A percentile compares a stretch with the other conserved stretches of the same genome.
Conservation (phyloP, 2,329 filamentous ascomycete species). For the Intubia oerlemansii region DNA sequence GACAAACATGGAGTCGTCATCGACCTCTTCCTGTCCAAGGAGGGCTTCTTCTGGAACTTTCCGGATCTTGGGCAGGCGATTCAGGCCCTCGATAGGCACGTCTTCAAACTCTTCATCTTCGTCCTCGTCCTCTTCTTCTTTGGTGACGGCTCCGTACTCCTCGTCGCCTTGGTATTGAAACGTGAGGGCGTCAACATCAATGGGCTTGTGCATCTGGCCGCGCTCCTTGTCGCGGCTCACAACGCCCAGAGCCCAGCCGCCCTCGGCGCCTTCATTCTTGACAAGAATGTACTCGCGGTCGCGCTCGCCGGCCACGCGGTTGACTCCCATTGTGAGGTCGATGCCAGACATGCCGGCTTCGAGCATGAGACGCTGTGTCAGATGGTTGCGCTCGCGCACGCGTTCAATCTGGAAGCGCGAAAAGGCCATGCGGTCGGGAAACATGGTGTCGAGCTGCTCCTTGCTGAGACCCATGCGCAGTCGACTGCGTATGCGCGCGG, state of each 20-base stretch:
- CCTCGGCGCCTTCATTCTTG: conserved; percentile 85
- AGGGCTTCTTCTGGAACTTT: no score
- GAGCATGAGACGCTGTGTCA: conserved; percentile 88
- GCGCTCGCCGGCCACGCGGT: conserved; percentile 67
- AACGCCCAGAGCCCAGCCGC: conserved; percentile 88
- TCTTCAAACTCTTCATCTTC: conserved; percentile 69
- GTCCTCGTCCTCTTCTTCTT: conserved; percentile 43
- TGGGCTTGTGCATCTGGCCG: conserved; percentile 66
- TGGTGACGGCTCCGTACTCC: conserved; percentile 22
- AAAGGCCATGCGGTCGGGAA: conserved; percentile 92
- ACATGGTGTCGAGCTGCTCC: conserved; percentile 90
- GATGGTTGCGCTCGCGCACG: conserved; percentile 76
- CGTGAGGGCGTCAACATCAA: conserved; percentile 60
- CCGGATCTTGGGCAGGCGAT: conserved; percentile 52
- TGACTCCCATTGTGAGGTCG: conserved; percentile 45
- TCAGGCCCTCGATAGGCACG: conserved; percentile 75
- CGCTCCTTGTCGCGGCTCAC: conserved; percentile 68
- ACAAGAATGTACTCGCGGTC: conserved; percentile 90
- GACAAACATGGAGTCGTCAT: conserved; percentile 36
- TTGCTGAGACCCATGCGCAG: conserved; percentile 92
- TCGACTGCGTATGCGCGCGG: conserved; percentile 67
- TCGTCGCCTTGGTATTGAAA: conserved; percentile 34
- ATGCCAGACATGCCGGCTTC: conserved; percentile 74
- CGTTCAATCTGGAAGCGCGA: conserved; percentile 91
- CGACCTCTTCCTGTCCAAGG: conserved; percentile 18